Percentiles rank a stretch among this genome's conserved stretches.
phyloP scores from a whole-genome alignment of 2,329 filamentous ascomycete species.

The Pseudonectria foliicola region DNA sequence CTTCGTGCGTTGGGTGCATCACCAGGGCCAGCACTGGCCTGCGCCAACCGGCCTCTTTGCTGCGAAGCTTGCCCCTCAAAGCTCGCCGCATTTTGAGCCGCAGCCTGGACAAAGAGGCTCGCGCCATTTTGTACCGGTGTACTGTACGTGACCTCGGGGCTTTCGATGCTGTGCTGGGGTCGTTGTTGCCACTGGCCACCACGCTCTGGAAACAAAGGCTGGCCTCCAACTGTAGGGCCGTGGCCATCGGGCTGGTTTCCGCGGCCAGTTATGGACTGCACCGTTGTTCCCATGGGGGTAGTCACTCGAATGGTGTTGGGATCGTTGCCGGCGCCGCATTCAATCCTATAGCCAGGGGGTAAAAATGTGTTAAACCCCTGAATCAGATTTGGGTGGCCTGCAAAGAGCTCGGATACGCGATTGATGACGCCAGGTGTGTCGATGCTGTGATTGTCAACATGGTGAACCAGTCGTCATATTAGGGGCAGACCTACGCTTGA shows the following conservation, averaged over 20 bases:
- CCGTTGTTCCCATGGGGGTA: constrained; percentile 94
- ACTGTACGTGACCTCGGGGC: constrained; percentile 56
- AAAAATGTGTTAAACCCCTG: constrained; percentile 98
- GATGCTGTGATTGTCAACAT: constrained; percentile 51
- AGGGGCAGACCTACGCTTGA: constrained; percentile 61
- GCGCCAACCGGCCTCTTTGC: constrained; percentile 26
- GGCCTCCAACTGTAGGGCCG: constrained; percentile 29
- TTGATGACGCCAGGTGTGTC: constrained; percentile 97
- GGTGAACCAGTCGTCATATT: background rate
- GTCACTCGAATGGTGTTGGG: constrained; percentile 95
- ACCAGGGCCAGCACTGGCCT: constrained; percentile 26
- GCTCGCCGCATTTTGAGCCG: constrained; percentile 27
- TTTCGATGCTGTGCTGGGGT: constrained; percentile 52
- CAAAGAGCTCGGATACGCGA: constrained; percentile 89
- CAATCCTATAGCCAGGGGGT: constrained; percentile 90
- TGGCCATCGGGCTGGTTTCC: constrained; percentile 39
- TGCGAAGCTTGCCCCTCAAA: constrained; percentile 26
- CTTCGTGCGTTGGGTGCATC: constrained; percentile 43
- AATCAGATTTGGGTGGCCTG: constrained; percentile 89
- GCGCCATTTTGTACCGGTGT: constrained; percentile 46
- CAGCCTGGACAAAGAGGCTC: constrained; percentile 39
- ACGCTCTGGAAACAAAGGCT: constrained; percentile 41
- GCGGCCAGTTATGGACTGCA: constrained; percentile 69
- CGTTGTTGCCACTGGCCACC: constrained; percentile 51
- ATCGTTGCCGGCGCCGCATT: constrained; percentile 89